Base-by-base conservation (phyloP, 169 alveolate species). In the Babesia divergens region DNA sequence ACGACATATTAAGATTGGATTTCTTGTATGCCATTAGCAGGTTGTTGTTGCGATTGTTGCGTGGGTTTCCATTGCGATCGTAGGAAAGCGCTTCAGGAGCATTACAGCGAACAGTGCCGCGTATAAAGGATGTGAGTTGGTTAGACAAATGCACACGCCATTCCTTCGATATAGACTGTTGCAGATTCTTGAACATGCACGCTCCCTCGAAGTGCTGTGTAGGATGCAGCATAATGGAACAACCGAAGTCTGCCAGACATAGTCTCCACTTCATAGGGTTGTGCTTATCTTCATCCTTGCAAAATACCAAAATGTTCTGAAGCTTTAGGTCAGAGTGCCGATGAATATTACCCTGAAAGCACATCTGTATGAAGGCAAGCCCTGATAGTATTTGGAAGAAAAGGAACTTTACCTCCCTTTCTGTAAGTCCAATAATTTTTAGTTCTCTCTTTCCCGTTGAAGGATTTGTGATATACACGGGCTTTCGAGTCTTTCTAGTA, bases 191-290 rank as follows among this genome's bases (percentile, higher is more conserved):
- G 42, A 72, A 60, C n/a, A 50, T 9, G 1, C 66, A 35, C 4
- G 74, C 55, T 5, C 74, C 76, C 26, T 60, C 71, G 43, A 79
- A 29, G 59, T 68, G 80, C 32, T 79, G 82, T n/a, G 79, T 69
- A 5, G 87, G 87, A 42, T 79, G 66, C 5, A 79, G 43, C 56
- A 79, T 50, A 13, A 66, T 53, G 22, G 93, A 87, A 50, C 89
- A 87, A 22, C 93, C 93, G 65, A 87, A 87, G 49, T 87, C 93
- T 13, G 93, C 84, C 24, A 87, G 86, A 46, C 84, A 68, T 42
- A 87, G 60, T 37, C 82, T 69, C 93, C 93, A 87, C 49, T 60
- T 58, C 60, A 87, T 24, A 1, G 93, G 93, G 42, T 83, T 87
- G 75, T 54, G 59, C 31, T 53, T 52, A 65, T 87, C 82, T 40